Conservation (phyloP, 495 filamentous ascomycete genomes). For the Penicillium riverlandense region DNA sequence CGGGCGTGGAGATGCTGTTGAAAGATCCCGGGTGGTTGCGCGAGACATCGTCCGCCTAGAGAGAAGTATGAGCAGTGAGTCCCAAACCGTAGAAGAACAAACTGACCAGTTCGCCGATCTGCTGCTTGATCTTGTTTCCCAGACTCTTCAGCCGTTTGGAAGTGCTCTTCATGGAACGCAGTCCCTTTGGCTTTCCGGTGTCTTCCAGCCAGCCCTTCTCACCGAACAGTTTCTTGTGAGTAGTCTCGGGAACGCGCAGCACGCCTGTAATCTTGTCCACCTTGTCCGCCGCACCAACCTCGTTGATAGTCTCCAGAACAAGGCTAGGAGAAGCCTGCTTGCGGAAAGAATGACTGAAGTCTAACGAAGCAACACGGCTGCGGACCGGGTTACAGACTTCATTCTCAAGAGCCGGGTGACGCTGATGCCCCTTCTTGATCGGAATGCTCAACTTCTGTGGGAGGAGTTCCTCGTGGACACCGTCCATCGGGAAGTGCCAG, state of each 20-base stretch:
- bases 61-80: no score
- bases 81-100: no score
- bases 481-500: neutral
- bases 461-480: neutral
- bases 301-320: neutral
- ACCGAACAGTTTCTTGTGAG: constrained; percentile 51
- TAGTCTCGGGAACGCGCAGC: constrained; percentile 1
- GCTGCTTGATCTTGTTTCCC: constrained; percentile 40
- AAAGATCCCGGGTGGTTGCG: no score
- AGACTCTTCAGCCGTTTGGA: constrained; percentile 30
- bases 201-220: constrained; percentile 44
- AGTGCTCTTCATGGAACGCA: constrained; percentile 15
- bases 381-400: neutral
- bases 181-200: constrained; percentile 21
- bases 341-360: neutral
- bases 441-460: neutral
- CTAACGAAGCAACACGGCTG: neutral
- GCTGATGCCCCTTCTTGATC: neutral
- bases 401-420: neutral
- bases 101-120: constrained; percentile 39
- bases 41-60: no score
- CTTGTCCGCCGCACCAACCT: neutral
- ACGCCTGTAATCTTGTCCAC: neutral
- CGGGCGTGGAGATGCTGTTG: neutral
- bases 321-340: neutral